A percentile compares a stretch with the other conserved stretches of the same genome.
Evolutionary conservation across 495 filamentous ascomycete species (phyloP).

Genomic region (Articulospora tetracladia): DNA sequence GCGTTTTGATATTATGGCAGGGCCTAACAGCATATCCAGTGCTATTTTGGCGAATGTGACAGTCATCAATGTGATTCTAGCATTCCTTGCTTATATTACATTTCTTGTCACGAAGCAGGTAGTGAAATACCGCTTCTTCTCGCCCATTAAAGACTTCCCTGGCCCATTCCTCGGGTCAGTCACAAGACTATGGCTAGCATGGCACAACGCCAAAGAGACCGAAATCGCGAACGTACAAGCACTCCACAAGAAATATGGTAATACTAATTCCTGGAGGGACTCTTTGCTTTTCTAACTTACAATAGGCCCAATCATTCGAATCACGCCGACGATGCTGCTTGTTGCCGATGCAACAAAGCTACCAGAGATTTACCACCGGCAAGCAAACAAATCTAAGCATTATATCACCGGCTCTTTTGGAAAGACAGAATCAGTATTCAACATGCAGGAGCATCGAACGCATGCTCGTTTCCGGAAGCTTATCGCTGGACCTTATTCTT

Average conservation of each 20-base stretch:
- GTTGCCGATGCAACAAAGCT: not conserved
- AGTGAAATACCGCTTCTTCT: slow-evolving; percentile 11
- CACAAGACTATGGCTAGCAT: slow-evolving; percentile 1
- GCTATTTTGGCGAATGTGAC: not conserved
- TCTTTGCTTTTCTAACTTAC: not conserved
- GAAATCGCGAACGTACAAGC: not conserved
- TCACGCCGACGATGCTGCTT: slow-evolving; percentile 1
- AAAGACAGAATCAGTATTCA: not conserved
- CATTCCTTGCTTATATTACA: not conserved
- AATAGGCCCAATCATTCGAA: slow-evolving; percentile 1
- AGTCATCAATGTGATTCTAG: not conserved
- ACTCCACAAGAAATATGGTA: slow-evolving; percentile 11
- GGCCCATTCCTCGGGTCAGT: slow-evolving; percentile 6
- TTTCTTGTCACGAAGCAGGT: not conserved
- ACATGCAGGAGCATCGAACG: not conserved
- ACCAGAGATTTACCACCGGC: slow-evolving; percentile 5
- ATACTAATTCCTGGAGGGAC: not conserved
- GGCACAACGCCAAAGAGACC: not conserved
- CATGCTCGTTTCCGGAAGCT: not conserved
- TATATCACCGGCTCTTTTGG: not conserved
- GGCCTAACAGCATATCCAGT: not conserved
- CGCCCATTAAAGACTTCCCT: slow-evolving; percentile 8
- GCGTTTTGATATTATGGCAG: not conserved
- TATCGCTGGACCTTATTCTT: not conserved
- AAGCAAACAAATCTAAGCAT: not conserved